phyloP scores from a whole-genome alignment of 805 yeast genomes.

The Candida corydali region DNA sequence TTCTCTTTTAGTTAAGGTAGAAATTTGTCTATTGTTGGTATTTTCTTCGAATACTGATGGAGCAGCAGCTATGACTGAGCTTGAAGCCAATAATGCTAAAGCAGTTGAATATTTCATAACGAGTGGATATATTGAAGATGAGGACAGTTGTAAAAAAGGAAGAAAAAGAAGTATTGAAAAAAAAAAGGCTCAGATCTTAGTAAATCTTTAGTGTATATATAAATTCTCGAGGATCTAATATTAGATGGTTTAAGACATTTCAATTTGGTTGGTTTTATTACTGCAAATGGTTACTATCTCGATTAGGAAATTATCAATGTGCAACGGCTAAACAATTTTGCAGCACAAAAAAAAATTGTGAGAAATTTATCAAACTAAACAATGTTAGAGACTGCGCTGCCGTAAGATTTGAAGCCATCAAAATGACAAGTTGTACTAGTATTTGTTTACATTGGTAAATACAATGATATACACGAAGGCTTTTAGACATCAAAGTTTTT shows the following conservation, averaged over 20 bases:
- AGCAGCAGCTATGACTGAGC: conserved; percentile 29
- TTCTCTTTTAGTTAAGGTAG: conserved; percentile 6
- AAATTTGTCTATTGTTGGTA: neutral
- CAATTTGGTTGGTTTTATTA: neutral
- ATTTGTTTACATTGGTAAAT: too few species aligned
- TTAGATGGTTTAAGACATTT: neutral
- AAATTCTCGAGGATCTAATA: neutral
- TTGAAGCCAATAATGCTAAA: conserved; percentile 22
- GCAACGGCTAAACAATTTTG: neutral
- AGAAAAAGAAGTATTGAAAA: neutral
- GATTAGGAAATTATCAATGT: conserved; percentile 5
- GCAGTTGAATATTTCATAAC: conserved; percentile 31
- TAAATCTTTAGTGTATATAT: neutral
- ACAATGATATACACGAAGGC: too few species aligned
- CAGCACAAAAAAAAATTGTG: neutral
- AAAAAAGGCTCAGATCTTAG: neutral
- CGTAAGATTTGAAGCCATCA: too few species aligned
- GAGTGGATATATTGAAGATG: conserved; percentile 1
- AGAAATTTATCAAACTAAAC: too few species aligned
- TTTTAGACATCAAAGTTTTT: too few species aligned
- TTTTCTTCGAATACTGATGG: conserved; percentile 18
- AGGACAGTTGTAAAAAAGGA: neutral
- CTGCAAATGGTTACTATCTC: conserved; percentile 4
- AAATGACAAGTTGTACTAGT: too few species aligned
- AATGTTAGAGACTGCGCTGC: too few species aligned